These are phyloP conservation scores for Ustanciosporium gigantosporum DNA, from an alignment of 1,284 basidiomycete genomes.

Conservation along the genomic window DNA sequence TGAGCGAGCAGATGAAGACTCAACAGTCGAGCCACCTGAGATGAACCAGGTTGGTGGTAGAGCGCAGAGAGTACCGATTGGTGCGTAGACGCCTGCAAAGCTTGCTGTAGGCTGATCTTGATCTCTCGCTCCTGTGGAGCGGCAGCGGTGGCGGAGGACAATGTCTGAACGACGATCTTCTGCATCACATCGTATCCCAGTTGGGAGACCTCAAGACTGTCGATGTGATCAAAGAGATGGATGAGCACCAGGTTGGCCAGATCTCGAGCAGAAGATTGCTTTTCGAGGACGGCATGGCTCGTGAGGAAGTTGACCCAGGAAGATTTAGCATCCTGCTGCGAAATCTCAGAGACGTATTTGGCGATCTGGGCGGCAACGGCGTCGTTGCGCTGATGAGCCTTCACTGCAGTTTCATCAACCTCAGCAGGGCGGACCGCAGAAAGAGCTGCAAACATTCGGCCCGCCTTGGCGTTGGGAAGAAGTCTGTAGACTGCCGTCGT, in stretches of 20 bases:
- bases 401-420: neutral
- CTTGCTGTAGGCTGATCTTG: slow-evolving; percentile 3
- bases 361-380: neutral
- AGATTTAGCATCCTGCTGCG: neutral
- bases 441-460: neutral
- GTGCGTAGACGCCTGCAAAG: slow-evolving; percentile 14
- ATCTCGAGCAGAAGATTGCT: too few relatives aligned
- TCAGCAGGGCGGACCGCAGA: too few relatives aligned
- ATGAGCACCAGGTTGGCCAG: slow-evolving; percentile 23
- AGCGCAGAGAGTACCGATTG: slow-evolving; percentile 7
- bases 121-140: slow-evolving; percentile 9
- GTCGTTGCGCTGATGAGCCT: neutral
- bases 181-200: slow-evolving; percentile 9
- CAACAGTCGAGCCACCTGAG: slow-evolving; percentile 14
- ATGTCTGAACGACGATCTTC: slow-evolving; percentile 8
- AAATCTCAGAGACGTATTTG: neutral
- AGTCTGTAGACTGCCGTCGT: neutral
- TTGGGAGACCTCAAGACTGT: slow-evolving; percentile 5
- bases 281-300: neutral
- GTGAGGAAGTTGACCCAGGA: slow-evolving; percentile 17
- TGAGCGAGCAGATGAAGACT: slow-evolving; percentile 20
- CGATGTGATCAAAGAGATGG: slow-evolving; percentile 7
- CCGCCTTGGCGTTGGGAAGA: neutral
- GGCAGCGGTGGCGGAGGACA: slow-evolving; percentile 5
- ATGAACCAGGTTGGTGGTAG: slow-evolving; percentile 11